Evolutionary conservation across 1,284 basidiomycete genomes (phyloP), one percentile per base, ranked within the genome.

Genomic region (Cryptococcus amylolentus): DNA sequence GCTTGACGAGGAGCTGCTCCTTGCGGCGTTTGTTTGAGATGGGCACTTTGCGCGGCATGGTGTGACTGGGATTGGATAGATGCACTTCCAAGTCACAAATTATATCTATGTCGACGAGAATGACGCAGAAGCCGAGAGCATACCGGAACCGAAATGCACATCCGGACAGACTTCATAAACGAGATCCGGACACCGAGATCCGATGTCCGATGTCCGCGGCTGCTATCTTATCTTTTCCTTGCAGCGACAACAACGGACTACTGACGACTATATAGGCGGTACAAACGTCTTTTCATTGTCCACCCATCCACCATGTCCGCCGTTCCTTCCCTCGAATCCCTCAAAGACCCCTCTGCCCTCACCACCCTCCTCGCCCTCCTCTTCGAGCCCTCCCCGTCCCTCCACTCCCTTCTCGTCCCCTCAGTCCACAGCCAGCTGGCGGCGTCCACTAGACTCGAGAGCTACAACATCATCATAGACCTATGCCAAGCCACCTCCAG

Each of bases 1-100:
- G 85, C 66, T 87, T 88, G 57, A 84, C 80, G 69, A 87, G 84
- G 5, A 86, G 80, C 60, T 88, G 82, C 7, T 82, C 61, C 65
- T 86, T 89, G 66, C 84, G 86, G 71, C 88, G 81, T 62, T 86
- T 89, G 44, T 79, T 80, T 1, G 88, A 89, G 38, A 56, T 54
- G 18, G 61, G 50, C 20, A 56, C 62, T 10, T 56, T 55, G 38
- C 68, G 60, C 1, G 67, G 67, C 67, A 70, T 67, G 46, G 48
- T 52, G 49, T 41, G 23, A 23, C 42, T 14, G 38, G 31, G 26
- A 26, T 51, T 7, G 46, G 2, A 3, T 41, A 42, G 20, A 31
- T 9, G 26, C 23, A 23, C 23, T 23, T 23, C 23, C 23, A 13
- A 8, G 18, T 41, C 12, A 18, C n/a, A 35, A 23, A 31, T 4